These are phyloP conservation scores for Pichia cactophila DNA, from an alignment of 1,139 yeast genomes.

Conservation along the genomic window DNA sequence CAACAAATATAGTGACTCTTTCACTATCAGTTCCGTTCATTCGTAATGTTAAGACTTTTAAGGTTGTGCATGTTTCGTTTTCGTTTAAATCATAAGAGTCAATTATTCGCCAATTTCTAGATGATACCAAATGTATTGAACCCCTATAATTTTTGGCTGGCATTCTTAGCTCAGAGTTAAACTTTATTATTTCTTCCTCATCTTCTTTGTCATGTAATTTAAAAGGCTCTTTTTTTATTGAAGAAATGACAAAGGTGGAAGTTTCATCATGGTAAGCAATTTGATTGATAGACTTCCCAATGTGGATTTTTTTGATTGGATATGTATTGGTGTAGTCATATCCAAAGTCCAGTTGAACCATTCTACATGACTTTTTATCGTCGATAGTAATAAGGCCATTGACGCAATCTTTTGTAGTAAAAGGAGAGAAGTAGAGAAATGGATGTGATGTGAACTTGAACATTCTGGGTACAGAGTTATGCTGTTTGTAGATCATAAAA, in stretches of 20 bases:
- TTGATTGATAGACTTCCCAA: slow-evolving; percentile 62
- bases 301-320: slow-evolving; percentile 47
- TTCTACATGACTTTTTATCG: slow-evolving; percentile 63
- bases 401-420: slow-evolving; percentile 28
- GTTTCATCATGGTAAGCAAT: slow-evolving; percentile 68
- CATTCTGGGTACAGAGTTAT: slow-evolving; percentile 58
- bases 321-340: slow-evolving; percentile 55
- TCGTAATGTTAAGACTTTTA: slow-evolving; percentile 49
- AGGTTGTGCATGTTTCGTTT: slow-evolving; percentile 56
- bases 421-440: slow-evolving; percentile 54
- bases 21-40: slow-evolving; percentile 12
- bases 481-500: slow-evolving; percentile 56
- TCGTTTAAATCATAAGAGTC: slow-evolving; percentile 61
- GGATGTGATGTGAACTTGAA: slow-evolving; percentile 62
- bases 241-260: slow-evolving; percentile 58
- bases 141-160: slow-evolving; percentile 29
- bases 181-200: slow-evolving; percentile 48
- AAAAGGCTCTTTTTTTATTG: slow-evolving; percentile 53
- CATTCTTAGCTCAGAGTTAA: slow-evolving; percentile 38
- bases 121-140: slow-evolving; percentile 59
- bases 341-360: slow-evolving; percentile 41
- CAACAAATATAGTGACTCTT: slow-evolving; percentile 45
- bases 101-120: slow-evolving; percentile 68
- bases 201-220: slow-evolving; percentile 73
- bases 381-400: slow-evolving; percentile 70